Percentiles rank a stretch among this genome's conserved stretches.
Evolutionary conservation across 192 early-diverging fungal species (phyloP).

Genomic region (Podochytrium sp.): DNA sequence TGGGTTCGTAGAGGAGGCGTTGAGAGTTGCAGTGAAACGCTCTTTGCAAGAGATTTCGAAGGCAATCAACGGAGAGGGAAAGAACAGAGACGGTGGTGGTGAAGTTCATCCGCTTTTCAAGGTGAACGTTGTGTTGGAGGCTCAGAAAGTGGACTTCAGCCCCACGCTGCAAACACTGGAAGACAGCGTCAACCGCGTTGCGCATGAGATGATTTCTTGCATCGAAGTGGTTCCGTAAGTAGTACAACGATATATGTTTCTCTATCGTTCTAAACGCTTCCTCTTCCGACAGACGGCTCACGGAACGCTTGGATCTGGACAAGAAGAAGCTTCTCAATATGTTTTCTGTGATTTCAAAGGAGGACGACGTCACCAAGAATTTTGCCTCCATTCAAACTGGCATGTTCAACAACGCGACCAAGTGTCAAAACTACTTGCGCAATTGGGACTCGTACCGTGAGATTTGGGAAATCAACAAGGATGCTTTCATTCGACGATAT

Average conservation of each 20-base stretch:
- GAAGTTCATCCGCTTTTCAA: conserved; percentile 70
- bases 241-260: too few relatives aligned
- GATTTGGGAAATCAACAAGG: conserved; percentile 76
- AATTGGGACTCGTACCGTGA: conserved; percentile 72
- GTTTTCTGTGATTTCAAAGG: conserved; percentile 58
- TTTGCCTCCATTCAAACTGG: conserved; percentile 61
- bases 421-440: conserved; percentile 62
- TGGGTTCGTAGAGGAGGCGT: conserved; percentile 56
- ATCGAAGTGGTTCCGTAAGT: conserved; percentile 52
- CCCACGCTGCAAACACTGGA: conserved; percentile 57
- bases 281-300: conserved; percentile 35
- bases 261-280: conserved; percentile 21
- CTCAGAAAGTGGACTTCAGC: conserved; percentile 64
- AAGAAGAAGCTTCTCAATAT: conserved; percentile 34
- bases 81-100: conserved; percentile 51
- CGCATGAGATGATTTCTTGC: conserved; percentile 64
- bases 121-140: conserved; percentile 65
- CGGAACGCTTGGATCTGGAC: conserved; percentile 12
- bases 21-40: conserved; percentile 54
- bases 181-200: conserved; percentile 58
- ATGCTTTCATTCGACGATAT: conserved; percentile 68
- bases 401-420: conserved; percentile 61
- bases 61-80: conserved; percentile 68
- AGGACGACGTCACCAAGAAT: conserved; percentile 68
- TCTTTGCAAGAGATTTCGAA: conserved; percentile 63